A percentile compares a stretch with the other conserved stretches of the same genome.
phyloP scores from a whole-genome alignment of 129 eudicot species.

The Tagetes erecta region DNA sequence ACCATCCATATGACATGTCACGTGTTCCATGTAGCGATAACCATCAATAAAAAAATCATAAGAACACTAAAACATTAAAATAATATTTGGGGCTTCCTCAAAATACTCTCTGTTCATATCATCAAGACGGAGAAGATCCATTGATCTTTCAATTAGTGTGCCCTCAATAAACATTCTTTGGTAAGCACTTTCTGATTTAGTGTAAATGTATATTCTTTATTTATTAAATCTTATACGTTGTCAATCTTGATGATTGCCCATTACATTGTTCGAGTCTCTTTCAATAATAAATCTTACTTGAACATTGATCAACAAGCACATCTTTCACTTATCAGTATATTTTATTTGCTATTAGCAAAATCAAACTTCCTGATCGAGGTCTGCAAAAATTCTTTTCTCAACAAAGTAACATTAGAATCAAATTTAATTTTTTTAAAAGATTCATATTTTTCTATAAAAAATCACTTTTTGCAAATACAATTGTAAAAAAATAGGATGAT shows the following conservation, averaged over 20 bases:
- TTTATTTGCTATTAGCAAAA: background rate
- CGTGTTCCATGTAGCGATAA: constrained; percentile 21
- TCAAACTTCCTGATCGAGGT: background rate
- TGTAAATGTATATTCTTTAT: background rate
- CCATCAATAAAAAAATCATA: background rate
- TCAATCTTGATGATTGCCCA: background rate
- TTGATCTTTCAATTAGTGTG: background rate
- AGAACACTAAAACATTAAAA: background rate
- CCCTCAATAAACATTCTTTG: background rate
- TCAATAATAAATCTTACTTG: background rate
- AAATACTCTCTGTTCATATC: background rate
- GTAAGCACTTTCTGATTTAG: constrained; percentile 14
- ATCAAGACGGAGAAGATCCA: constrained; percentile 4
- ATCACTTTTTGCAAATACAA: too few relatives aligned
- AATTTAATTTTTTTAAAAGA: background rate
- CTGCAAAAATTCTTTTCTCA: background rate
- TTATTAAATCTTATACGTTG: background rate
- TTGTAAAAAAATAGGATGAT: too few relatives aligned
- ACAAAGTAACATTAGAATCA: background rate
- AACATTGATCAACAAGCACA: background rate
- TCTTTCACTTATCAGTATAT: background rate
- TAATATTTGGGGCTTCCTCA: background rate
- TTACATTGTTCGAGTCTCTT: background rate
- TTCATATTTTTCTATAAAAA: too few relatives aligned
- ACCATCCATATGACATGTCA: constrained; percentile 25